Conservation (phyloP, 768 basidiomycete genomes). For the Russula earlei region DNA sequence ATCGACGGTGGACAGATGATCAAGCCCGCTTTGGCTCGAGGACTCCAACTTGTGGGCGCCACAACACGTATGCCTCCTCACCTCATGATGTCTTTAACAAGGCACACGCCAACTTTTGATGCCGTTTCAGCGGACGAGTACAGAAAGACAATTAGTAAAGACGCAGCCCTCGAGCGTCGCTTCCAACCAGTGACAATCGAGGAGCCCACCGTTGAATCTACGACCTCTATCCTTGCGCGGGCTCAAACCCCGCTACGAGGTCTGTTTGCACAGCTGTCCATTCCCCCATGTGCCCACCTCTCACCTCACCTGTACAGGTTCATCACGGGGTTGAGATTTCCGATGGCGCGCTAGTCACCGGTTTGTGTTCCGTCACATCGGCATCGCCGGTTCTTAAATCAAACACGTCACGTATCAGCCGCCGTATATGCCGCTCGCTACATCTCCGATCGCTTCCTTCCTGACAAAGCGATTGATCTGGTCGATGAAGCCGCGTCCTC, state of each 20-base stretch:
- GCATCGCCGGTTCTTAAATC: background rate
- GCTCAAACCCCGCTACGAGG: constrained; percentile 75
- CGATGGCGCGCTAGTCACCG: constrained; percentile 80
- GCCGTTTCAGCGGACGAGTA: constrained; percentile 64
- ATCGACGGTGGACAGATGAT: constrained; percentile 93
- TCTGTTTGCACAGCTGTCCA: background rate
- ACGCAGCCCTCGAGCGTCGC: constrained; percentile 81
- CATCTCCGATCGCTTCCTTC: constrained; percentile 78
- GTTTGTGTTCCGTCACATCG: constrained; percentile 28
- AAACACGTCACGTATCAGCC: constrained; percentile 33
- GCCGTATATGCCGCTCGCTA: constrained; percentile 80
- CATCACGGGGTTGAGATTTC: constrained; percentile 92
- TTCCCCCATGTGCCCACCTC: background rate
- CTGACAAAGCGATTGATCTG: constrained; percentile 87
- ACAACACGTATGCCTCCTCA: constrained; percentile 77
- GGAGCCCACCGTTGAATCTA: constrained; percentile 78
- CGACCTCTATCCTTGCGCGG: constrained; percentile 83
- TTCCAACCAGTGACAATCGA: constrained; percentile 88
- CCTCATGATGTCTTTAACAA: background rate
- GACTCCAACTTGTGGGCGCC: constrained; percentile 82
- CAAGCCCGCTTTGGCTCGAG: constrained; percentile 81
- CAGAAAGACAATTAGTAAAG: constrained; percentile 84
- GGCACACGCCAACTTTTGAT: background rate
- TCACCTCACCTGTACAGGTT: constrained; percentile 23
- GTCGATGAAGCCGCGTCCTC: constrained; percentile 90